Evolutionary conservation across 352 stramenopile species (phyloP).

Genomic region (Peronospora farinosa): DNA sequence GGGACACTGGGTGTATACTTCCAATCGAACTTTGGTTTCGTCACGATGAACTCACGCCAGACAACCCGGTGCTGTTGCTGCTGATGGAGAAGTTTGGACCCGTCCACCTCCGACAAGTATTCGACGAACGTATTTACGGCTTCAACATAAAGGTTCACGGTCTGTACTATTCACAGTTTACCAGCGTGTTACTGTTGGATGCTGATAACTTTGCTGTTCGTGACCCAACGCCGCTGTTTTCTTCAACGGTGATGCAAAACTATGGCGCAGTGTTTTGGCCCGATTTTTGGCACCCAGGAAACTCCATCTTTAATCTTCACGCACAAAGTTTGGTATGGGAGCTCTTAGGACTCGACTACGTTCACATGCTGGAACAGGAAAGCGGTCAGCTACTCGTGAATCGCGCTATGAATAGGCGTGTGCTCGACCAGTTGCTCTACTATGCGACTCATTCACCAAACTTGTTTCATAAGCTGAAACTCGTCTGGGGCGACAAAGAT

Average conservation of each 20-base stretch:
- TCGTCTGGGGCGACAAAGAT: slow-evolving; percentile 55
- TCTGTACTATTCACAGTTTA: slow-evolving; percentile 47
- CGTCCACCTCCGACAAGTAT: slow-evolving; percentile 37
- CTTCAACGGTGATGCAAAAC: slow-evolving; percentile 21
- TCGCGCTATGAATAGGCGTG: slow-evolving; percentile 20
- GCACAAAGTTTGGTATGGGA: slow-evolving; percentile 55
- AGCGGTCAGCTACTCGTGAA: slow-evolving; percentile 47
- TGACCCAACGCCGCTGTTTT: slow-evolving; percentile 41
- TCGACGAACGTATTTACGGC: slow-evolving; percentile 38
- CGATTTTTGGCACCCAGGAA: slow-evolving; percentile 42
- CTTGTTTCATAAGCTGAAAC: slow-evolving; percentile 43
- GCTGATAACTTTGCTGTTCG: slow-evolving; percentile 43
- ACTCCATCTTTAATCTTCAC: slow-evolving; percentile 57
- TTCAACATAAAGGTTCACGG: slow-evolving; percentile 53
- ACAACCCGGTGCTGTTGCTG: slow-evolving; percentile 33
- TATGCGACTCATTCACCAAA: slow-evolving; percentile 39
- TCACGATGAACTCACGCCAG: slow-evolving; percentile 34
- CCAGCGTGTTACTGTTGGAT: slow-evolving; percentile 40
- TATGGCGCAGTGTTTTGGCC: slow-evolving; percentile 46
- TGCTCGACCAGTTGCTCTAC: slow-evolving; percentile 43
- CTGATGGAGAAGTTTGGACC: slow-evolving; percentile 32
- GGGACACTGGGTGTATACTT: slow-evolving; percentile 32
- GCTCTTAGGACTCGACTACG: slow-evolving; percentile 33
- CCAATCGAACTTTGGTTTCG: slow-evolving; percentile 56
- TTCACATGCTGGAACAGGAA: slow-evolving; percentile 49